phyloP scores from a whole-genome alignment of 306 rosid genomes.

The Trichosanthes truncata region DNA sequence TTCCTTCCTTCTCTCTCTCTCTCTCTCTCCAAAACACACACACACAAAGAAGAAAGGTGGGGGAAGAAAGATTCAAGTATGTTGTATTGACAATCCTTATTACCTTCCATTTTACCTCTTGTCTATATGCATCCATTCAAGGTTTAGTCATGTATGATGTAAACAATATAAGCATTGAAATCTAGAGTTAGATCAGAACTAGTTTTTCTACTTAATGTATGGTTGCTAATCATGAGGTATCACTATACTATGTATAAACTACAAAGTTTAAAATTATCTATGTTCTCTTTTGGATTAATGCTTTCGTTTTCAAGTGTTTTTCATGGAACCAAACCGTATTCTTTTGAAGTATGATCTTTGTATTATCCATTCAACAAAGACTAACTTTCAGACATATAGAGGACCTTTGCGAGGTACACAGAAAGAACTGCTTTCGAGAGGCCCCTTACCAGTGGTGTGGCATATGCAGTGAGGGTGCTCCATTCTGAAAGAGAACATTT shows the following conservation, averaged over 20 bases:
- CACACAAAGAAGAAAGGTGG: not conserved
- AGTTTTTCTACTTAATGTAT: not conserved
- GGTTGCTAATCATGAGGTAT: not conserved
- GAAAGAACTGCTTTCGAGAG: conserved; percentile 97
- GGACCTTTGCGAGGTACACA: conserved; percentile 85
- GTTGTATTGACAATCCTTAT: not conserved
- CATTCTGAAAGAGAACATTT: conserved; percentile 88
- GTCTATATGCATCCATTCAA: not conserved
- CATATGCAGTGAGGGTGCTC: conserved; percentile 96
- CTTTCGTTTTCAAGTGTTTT: not conserved
- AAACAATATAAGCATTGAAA: not conserved
- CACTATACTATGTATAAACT: not conserved
- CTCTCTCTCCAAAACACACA: not conserved
- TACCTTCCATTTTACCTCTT: not conserved
- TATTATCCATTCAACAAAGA: conserved; percentile 13
- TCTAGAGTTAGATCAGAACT: not conserved
- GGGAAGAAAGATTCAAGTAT: not conserved
- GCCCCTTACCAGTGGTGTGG: conserved; percentile 98
- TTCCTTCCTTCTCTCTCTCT: not conserved
- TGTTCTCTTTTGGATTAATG: not conserved
- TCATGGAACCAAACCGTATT: not conserved
- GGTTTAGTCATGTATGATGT: not conserved
- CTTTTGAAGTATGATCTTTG: not conserved
- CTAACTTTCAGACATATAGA: conserved; percentile 44
- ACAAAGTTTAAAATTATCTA: not conserved